Evolutionary conservation across 768 basidiomycete genomes (phyloP), one percentile per base, ranked within the genome.

Genomic region (Auricularia sp.): DNA sequence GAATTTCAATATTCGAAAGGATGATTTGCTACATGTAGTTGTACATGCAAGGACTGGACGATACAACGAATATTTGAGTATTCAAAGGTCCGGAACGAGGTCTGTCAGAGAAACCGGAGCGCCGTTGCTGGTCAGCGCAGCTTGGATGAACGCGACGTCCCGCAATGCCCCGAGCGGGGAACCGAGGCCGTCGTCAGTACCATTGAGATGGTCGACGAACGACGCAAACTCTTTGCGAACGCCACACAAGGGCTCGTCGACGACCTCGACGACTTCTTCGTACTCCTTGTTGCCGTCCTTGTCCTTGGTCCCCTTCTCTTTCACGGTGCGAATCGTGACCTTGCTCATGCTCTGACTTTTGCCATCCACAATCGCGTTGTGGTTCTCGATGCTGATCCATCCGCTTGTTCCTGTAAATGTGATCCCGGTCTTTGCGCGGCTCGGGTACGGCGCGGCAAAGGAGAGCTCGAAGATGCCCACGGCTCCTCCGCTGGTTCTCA

Each of bases 101-200:
- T 73, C 68, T 29, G 68, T 69, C 64, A 93, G 74, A 72, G 88
- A 83, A 2, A 92, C 79, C 43, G 81, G 71, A 65, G 77, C 69
- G 5, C 90, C 90, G 21, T 81, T 74, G 68, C 87, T 87, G 43
- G 81, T 86, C 77, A 93, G 75, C 35, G 83, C 83, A 34, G 88
- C 91, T 76, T 95, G 80, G 65, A 95, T 87, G 69, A 92, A 78
- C 34, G 87, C 89, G 35, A 94, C 84, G 71, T 94, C 92, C 66
- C 76, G 76, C 66, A 95, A 73, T 36, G 90, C 84, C 18, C 77
- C 83, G 42, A 78, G 72, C 34, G 88, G 87, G 67, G 83, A 80
- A 14, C 88, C 90, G 21, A 86, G 6, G 69, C 74, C 81, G 66
- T 84, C 83, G 36, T 81, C 77, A 59, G 69, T 67, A 62, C 83